Base-by-base conservation (phyloP, 2,329 filamentous ascomycete genomes). In the Aspergillus cejpii region DNA sequence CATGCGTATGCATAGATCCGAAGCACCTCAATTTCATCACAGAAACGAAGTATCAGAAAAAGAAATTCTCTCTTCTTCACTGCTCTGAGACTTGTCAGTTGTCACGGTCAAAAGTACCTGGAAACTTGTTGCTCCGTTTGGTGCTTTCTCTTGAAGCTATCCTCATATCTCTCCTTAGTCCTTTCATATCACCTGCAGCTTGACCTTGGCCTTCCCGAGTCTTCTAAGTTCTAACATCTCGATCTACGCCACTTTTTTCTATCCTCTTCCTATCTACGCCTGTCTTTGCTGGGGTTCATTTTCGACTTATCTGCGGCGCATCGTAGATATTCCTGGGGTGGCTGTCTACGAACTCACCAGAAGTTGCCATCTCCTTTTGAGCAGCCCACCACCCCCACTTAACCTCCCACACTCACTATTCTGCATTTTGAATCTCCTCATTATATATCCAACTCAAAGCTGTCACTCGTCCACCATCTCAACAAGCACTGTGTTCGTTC, bases 1-100 rank as follows among this genome's bases (percentile, higher is more conserved):
- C 59, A 63, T 63, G 60, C 54, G 60, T 60, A 51, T 56, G 52
- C 56, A 53, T 56, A 55, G 53, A 56, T 61, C 10, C 54, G 47
- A 46, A 44, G 46, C 46, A 49, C 43, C 43, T 50, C 34, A 50
- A 43, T 54, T 54, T 56, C 52, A 56, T 50, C 52, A 45, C 50
- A 50, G 51, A 43, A n/a, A 41, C 44, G 37, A 39, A 40, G 41
- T 34, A 44, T 45, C 45, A 43, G 33, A 46, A 45, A 41, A 44
- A 47, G 40, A 43, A 39, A 26, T 50, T 47, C 45, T 43, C 36
- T 43, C 42, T 41, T 44, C 33, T 28, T 17, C 21, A 39, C 37
- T 27, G 28, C 15, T 23, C 36, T 46, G 26, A 47, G 31, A 21
- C 37, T 23, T 33, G 48, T 19, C 11, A 12, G 7, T 34, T 10